A percentile compares a stretch with the other conserved stretches of the same genome.
phyloP scores from a whole-genome alignment of 257 asterid genomes.

The Penstemon barbatus region DNA sequence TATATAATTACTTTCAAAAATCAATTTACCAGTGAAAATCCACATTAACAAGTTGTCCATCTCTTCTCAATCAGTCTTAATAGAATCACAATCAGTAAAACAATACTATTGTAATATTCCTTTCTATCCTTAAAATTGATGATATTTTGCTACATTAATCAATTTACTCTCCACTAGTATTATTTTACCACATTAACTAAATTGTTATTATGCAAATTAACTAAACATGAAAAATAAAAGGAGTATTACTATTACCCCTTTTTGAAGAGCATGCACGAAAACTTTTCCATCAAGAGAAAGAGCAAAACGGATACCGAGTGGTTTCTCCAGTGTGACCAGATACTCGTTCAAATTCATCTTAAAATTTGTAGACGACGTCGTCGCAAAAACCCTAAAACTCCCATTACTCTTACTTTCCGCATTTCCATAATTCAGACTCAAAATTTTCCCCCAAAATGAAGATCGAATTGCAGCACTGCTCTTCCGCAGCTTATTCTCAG shows the following conservation, averaged over 20 bases:
- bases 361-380: conserved; percentile 42
- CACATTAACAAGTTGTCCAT: neutral
- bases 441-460: conserved; percentile 47
- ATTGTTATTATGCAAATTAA: too few relatives aligned
- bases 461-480: conserved; percentile 29
- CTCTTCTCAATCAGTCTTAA: too few relatives aligned
- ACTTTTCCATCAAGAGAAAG: conserved; percentile 78
- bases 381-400: conserved; percentile 35
- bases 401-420: conserved; percentile 27
- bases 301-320: conserved; percentile 90
- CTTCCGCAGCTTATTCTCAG: conserved; percentile 20
- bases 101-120: too few relatives aligned
- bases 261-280: conserved; percentile 84
- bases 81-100: too few relatives aligned
- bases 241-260: conserved; percentile 59
- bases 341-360: conserved; percentile 87
- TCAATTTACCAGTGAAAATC: neutral
- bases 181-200: too few relatives aligned
- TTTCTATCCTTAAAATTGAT: too few relatives aligned
- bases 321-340: conserved; percentile 84
- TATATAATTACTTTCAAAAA: conserved; percentile 12
- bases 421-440: conserved; percentile 34
- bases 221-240: too few relatives aligned
- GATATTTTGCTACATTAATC: too few relatives aligned
- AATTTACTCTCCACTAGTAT: too few relatives aligned